Percentiles rank a stretch among this genome's conserved stretches.
Evolutionary conservation across 208 protist species (phyloP).

Genomic region (Leptomonas seymouri): DNA sequence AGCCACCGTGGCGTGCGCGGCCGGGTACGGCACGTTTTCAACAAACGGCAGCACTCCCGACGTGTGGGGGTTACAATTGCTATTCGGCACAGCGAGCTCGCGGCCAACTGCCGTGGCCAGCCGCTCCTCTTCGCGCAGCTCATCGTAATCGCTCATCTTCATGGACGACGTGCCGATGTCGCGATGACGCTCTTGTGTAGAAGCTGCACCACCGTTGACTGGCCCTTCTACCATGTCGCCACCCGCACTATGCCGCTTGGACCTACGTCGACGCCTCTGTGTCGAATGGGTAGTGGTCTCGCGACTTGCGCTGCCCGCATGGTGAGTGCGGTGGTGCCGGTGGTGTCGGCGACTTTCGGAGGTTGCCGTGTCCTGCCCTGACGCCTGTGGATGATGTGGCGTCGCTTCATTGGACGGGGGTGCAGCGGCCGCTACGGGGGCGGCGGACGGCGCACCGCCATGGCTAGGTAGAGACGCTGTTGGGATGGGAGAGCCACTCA

Average conservation of each 20-base stretch:
- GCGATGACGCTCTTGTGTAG: not conserved
- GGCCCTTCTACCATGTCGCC: not conserved
- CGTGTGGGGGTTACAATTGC: not conserved
- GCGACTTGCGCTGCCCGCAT: not conserved
- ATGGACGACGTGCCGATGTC: not conserved
- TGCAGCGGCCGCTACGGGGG: not conserved
- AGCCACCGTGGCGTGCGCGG: constrained; percentile 12
- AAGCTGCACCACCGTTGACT: not conserved
- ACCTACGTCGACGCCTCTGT: constrained; percentile 14
- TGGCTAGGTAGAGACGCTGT: not conserved
- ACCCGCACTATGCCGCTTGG: not conserved
- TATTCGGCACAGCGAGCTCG: constrained; percentile 1
- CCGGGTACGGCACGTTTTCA: not conserved
- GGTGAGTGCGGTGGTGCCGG: not conserved
- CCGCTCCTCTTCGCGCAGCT: constrained; percentile 10
- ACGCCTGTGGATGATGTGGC: not conserved
- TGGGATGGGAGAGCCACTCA: not conserved
- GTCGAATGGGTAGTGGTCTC: not conserved
- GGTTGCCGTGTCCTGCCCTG: not conserved
- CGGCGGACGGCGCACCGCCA: constrained; percentile 1
- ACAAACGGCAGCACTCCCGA: not conserved
- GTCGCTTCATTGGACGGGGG: not conserved
- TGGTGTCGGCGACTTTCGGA: constrained; percentile 1
- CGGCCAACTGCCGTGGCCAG: constrained; percentile 14
- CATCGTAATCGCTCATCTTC: constrained; percentile 25